Conservation (phyloP, 192 early-diverging fungal genomes). For the Chytriomyces confervae region DNA sequence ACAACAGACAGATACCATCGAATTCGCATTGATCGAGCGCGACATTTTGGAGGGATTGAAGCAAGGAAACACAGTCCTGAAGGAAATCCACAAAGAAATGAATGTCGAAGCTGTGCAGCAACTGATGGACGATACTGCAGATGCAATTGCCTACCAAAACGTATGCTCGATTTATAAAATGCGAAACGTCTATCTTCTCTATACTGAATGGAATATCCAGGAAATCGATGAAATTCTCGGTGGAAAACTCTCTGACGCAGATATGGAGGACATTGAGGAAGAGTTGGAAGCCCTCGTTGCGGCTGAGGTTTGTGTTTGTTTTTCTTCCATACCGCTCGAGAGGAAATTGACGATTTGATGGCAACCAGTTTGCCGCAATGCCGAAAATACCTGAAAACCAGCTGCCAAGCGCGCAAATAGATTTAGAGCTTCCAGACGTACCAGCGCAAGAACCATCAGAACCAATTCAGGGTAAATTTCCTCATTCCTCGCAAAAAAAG, state of each 20-base stretch:
- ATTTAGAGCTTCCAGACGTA: constrained; percentile 24
- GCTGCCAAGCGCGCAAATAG: neutral
- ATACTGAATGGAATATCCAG: constrained; percentile 36
- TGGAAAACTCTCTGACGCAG: constrained; percentile 13
- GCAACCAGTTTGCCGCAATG: neutral
- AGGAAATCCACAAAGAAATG: constrained; percentile 83
- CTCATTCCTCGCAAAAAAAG: too few species aligned
- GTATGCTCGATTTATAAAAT: constrained; percentile 44
- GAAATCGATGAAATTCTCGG: constrained; percentile 81
- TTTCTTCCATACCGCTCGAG: neutral
- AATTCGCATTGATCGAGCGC: constrained; percentile 91
- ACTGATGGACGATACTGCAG: constrained; percentile 95
- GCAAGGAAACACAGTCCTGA: constrained; percentile 85
- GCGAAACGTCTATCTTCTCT: neutral
- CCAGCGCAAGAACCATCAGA: constrained; percentile 16
- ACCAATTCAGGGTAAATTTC: neutral
- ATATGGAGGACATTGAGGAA: constrained; percentile 57
- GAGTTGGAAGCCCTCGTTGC: constrained; percentile 77
- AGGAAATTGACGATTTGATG: neutral
- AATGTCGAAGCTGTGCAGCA: constrained; percentile 89
- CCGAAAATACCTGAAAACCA: constrained; percentile 14
- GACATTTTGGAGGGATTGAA: constrained; percentile 84
- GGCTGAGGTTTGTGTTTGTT: constrained; percentile 44
- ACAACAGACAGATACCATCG: constrained; percentile 73
- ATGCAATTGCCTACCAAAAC: constrained; percentile 95